Conservation (phyloP, 108 stramenopile species). For the Nitzschia sp. region DNA sequence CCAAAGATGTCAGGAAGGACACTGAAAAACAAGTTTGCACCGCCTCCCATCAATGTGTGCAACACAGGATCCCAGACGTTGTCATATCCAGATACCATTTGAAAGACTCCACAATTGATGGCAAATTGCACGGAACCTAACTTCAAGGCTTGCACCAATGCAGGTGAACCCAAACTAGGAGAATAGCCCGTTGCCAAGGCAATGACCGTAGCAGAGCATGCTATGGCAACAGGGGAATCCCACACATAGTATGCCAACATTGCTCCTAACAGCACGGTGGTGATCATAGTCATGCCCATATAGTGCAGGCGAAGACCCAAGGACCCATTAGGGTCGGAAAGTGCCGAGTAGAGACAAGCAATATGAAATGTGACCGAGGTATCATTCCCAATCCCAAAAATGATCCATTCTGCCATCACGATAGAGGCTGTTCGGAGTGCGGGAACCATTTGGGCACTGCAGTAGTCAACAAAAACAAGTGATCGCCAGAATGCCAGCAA, state of each 20-base stretch:
- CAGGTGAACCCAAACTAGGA: neutral
- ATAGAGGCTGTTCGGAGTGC: conserved; percentile 7
- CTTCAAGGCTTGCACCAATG: conserved; percentile 2
- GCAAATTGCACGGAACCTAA: conserved; percentile 5
- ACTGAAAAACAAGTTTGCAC: neutral
- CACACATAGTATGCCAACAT: neutral
- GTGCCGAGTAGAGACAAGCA: neutral
- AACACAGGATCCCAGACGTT: neutral
- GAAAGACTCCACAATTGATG: neutral
- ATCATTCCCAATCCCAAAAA: conserved; percentile 13
- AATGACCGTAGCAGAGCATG: neutral
- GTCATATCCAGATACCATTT: neutral
- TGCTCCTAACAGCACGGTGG: neutral
- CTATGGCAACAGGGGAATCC: neutral
- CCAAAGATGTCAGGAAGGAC: conserved; percentile 7
- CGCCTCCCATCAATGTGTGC: conserved; percentile 1
- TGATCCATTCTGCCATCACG: neutral
- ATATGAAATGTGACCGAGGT: neutral
- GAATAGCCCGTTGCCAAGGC: conserved; percentile 1
- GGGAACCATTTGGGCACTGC: neutral
- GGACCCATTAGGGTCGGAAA: conserved; percentile 4
- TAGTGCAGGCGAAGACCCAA: conserved; percentile 1
- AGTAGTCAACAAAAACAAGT: neutral
- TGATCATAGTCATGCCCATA: neutral
- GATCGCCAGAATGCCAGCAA: neutral